Evolutionary conservation across 805 yeast genomes (phyloP).

Genomic region (Spathaspora girioi): DNA sequence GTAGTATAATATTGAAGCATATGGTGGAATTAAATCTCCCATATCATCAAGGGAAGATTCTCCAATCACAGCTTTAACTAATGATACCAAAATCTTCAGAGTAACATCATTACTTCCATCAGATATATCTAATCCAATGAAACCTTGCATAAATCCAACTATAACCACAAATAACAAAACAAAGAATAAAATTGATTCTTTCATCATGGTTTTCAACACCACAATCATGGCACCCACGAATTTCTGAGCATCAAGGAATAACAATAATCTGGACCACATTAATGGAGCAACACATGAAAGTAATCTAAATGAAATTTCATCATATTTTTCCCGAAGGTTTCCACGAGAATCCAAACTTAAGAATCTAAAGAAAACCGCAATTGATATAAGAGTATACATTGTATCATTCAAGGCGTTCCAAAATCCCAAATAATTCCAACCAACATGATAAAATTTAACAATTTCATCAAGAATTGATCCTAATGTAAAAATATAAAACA

Average conservation of each 20-base stretch:
- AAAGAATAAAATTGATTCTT: conserved; percentile 80
- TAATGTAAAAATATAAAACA: conserved; percentile 62
- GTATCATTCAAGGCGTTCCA: conserved; percentile 76
- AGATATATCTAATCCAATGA: conserved; percentile 80
- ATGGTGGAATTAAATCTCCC: conserved; percentile 75
- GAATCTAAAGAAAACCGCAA: conserved; percentile 55
- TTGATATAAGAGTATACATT: conserved; percentile 53
- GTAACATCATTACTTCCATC: conserved; percentile 84
- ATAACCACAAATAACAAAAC: conserved; percentile 67
- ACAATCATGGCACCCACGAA: conserved; percentile 90
- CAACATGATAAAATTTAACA: conserved; percentile 72
- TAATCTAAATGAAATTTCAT: conserved; percentile 61
- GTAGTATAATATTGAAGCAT: conserved; percentile 77
- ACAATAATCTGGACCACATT: conserved; percentile 76
- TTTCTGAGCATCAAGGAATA: conserved; percentile 72
- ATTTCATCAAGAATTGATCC: conserved; percentile 69
- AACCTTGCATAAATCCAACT: conserved; percentile 82
- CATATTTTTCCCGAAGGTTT: conserved; percentile 31
- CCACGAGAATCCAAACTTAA: conserved; percentile 27
- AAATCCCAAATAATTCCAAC: conserved; percentile 65
- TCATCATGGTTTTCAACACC: conserved; percentile 80
- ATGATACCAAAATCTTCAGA: conserved; percentile 53
- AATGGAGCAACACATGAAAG: conserved; percentile 81
- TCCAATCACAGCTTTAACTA: conserved; percentile 71
- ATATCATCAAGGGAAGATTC: conserved; percentile 70